Conservation (phyloP, 179 eudicot species). For the Gypsophila paniculata region DNA sequence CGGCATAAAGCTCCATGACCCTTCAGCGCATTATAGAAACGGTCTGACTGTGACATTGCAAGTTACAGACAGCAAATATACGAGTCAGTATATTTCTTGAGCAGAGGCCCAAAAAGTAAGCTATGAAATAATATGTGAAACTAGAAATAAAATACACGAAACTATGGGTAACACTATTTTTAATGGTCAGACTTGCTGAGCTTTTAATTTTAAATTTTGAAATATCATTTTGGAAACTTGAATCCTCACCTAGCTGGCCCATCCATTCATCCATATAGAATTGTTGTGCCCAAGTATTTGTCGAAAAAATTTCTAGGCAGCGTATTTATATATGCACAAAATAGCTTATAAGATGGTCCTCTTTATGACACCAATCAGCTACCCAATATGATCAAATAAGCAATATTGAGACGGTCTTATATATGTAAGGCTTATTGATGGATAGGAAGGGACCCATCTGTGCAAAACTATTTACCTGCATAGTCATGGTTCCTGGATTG, state of each 20-base stretch:
- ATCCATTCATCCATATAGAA: background rate
- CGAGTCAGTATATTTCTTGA: background rate
- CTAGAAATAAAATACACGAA: background rate
- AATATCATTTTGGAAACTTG: too few relatives aligned
- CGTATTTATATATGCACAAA: too few relatives aligned
- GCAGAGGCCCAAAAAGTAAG: background rate
- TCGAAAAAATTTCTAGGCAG: background rate
- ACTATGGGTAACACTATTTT: too few relatives aligned
- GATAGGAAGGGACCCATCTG: background rate
- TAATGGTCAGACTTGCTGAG: too few relatives aligned
- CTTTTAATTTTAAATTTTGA: too few relatives aligned
- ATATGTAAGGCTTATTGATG: too few relatives aligned
- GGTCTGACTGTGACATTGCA: constrained; percentile 64
- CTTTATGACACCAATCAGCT: too few relatives aligned
- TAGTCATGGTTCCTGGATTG: constrained; percentile 86
- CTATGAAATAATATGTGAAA: background rate
- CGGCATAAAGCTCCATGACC: constrained; percentile 96
- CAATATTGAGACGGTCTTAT: too few relatives aligned
- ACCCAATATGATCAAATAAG: too few relatives aligned
- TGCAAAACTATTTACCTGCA: constrained; percentile 61
- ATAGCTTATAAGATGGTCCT: too few relatives aligned
- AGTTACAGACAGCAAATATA: constrained; percentile 7
- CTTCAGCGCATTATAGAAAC: constrained; percentile 85
- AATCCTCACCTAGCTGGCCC: too few relatives aligned
- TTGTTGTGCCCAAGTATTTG: background rate